Conservation (phyloP, 352 stramenopile genomes). For the Hyaloperonospora arabidopsidis region DNA sequence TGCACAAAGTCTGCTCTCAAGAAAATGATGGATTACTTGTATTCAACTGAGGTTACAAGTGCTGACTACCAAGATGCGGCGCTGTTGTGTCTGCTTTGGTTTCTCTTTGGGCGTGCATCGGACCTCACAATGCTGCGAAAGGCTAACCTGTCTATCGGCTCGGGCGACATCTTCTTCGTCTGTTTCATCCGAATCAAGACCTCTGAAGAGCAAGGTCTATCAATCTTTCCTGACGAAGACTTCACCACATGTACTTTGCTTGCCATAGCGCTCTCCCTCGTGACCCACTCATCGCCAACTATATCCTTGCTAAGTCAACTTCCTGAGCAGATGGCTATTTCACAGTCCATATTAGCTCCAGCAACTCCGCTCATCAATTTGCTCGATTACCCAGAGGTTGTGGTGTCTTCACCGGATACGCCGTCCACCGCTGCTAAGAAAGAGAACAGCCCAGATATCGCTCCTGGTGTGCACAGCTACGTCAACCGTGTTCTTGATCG, state of each 20-base stretch:
- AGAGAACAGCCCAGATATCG: neutral
- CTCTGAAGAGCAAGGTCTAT: neutral
- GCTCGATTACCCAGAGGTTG: neutral
- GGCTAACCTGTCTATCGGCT: neutral
- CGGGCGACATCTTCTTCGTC: neutral
- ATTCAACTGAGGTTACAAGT: neutral
- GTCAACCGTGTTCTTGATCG: conserved; percentile 20
- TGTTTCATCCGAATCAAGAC: conserved; percentile 1
- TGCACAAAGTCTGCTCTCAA: neutral
- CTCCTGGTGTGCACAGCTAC: conserved; percentile 11
- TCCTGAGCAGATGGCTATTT: neutral
- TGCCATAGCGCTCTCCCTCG: conserved; percentile 46
- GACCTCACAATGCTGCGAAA: neutral
- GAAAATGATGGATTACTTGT: neutral
- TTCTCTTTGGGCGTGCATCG: neutral
- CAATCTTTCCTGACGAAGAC: neutral
- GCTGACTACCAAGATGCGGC: conserved; percentile 1
- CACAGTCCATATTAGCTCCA: neutral
- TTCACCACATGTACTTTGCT: neutral
- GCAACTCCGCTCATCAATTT: conserved; percentile 10
- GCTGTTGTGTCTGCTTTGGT: neutral
- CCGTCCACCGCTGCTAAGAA: neutral
- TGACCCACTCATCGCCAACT: neutral
- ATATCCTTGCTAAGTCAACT: conserved; percentile 13
- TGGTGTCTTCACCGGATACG: neutral